These are phyloP conservation scores for Calendula officinalis DNA, from an alignment of 129 eudicot genomes.

Conservation along the genomic window DNA sequence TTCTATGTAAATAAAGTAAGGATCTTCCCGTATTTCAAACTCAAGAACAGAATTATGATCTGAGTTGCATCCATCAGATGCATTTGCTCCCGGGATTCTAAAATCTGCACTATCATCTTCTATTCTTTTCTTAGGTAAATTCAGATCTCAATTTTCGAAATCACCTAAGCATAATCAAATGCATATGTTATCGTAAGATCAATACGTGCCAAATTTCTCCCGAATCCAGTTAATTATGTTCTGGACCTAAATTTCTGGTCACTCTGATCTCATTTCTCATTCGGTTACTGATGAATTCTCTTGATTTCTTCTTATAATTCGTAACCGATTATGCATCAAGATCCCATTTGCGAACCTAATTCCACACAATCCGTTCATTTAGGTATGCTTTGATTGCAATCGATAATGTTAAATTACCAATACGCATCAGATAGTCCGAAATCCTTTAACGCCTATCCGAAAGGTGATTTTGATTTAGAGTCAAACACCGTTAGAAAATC, in stretches of 20 bases:
- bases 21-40: not conserved
- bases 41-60: constrained; percentile 13
- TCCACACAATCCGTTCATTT: not conserved
- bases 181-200: not conserved
- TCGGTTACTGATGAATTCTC: not conserved
- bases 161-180: not conserved
- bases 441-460: constrained; percentile 78
- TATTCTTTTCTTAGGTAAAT: not conserved
- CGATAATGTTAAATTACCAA: constrained; percentile 65
- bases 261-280: not conserved
- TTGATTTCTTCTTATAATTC: not conserved
- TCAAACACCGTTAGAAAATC: constrained; percentile 58
- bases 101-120: not conserved
- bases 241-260: constrained; percentile 11
- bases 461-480: constrained; percentile 85
- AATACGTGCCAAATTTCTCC: constrained; percentile 2
- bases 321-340: constrained; percentile 13
- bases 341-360: constrained; percentile 13
- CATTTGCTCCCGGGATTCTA: constrained; percentile 10
- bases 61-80: constrained; percentile 14
- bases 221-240: not conserved
- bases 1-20: not conserved
- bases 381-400: constrained; percentile 34
- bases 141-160: constrained; percentile 17
- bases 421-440: constrained; percentile 67